Conservation (phyloP, 345 rosid genomes). For the Capsella bursapastoris region DNA sequence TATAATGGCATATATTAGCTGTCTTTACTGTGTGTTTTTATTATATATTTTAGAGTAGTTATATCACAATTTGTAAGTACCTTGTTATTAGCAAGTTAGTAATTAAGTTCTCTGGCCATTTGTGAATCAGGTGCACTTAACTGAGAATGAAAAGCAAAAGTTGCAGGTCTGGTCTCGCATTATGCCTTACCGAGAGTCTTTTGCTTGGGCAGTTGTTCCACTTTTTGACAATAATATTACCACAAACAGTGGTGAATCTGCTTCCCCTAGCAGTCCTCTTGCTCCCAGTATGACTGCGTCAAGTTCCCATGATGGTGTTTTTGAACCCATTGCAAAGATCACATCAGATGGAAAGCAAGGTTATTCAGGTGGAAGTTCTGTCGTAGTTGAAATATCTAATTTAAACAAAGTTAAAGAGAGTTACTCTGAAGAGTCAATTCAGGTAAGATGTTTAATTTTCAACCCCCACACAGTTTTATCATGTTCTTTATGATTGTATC, state of each 20-base stretch:
- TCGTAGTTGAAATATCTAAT: slow-evolving; percentile 93
- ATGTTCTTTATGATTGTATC: slow-evolving; percentile 12
- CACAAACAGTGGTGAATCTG: slow-evolving; percentile 77
- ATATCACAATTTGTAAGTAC: slow-evolving; percentile 18
- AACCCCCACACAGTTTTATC: background rate
- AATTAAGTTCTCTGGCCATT: slow-evolving; percentile 36
- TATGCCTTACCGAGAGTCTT: slow-evolving; percentile 96
- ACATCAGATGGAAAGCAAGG: slow-evolving; percentile 88
- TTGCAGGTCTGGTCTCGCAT: slow-evolving; percentile 98
- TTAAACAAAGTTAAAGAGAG: slow-evolving; percentile 95
- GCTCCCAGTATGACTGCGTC: slow-evolving; percentile 87
- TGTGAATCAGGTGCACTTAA: slow-evolving; percentile 71
- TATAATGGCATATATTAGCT: slow-evolving; percentile 16
- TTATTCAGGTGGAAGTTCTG: slow-evolving; percentile 79
- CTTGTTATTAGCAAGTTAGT: slow-evolving; percentile 27
- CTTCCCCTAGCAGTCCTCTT: slow-evolving; percentile 99
- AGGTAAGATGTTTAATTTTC: slow-evolving; percentile 55
- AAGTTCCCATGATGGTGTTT: slow-evolving; percentile 77
- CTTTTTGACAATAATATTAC: slow-evolving; percentile 86
- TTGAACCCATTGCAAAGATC: slow-evolving; percentile 84
- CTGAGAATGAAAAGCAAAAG: slow-evolving; percentile 97
- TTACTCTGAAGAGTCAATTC: slow-evolving; percentile 93
- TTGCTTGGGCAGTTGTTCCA: slow-evolving; percentile 98
- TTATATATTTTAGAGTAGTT: slow-evolving; percentile 21
- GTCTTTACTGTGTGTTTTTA: slow-evolving; percentile 22